Evolutionary conservation across 2,329 filamentous ascomycete genomes (phyloP), one percentile per base, ranked within the genome.

Genomic region (Penicillium sclerotigenum): DNA sequence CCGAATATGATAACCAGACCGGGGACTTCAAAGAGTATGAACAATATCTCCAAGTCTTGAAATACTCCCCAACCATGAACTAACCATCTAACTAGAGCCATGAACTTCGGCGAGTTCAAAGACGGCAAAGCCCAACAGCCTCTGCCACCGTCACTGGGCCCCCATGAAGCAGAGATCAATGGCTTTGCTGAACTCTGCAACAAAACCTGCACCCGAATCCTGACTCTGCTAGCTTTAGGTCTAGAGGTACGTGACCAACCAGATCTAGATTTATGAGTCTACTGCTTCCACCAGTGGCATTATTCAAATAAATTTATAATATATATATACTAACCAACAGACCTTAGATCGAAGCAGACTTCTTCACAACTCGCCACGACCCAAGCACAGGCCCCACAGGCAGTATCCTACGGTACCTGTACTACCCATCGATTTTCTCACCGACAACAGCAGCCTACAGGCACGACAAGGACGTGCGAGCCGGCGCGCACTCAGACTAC

Each of bases 401-500:
- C 38, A 82, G 77, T 60, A 88, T 83, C 66, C 79, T 91, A 14
- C 86, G 89, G 29, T 80, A 90, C 62, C 83, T 97, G 1, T 84
- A 86, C 74, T 92, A 91, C 73, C 89, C 88, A 0, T 81, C 84
- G 1, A 76, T 80, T 8, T 64, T 64, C 56, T 85, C 64, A 65
- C 79, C 33, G 50, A 67, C 59, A 67, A 77, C 52, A 60, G 67
- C 72, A 42, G 68, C 74, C 48, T 79, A 79, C 65, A 67, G 79
- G 42, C 79, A 80, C 6, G 73, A 75, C 36, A 74, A 79, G 18
- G 89, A 93, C 67, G 84, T 97, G 58, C 87, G 93, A 28, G 93
- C 93, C 7, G 94, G 93, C 55, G 91, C 93, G 0, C 93, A 97
- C 73, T 93, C 89, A 5, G 92, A 97, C 77, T 96, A 96, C 75